These are phyloP conservation scores for Penicillium palitans DNA, from an alignment of 2,329 filamentous ascomycete genomes.

Conservation along the genomic window DNA sequence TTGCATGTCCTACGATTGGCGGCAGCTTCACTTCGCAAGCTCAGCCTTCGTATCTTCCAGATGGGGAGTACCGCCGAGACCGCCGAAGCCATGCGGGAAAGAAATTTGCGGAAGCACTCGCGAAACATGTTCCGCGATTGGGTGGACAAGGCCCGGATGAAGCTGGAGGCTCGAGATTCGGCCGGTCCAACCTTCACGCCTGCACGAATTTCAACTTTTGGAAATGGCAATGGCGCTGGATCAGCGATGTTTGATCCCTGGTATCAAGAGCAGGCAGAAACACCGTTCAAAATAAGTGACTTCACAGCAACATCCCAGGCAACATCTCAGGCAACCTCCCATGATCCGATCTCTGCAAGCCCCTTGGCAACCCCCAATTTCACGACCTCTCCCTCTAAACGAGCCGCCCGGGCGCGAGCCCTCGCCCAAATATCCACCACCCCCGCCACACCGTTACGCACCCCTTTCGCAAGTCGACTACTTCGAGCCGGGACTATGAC, in stretches of 20 bases:
- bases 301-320: constrained; percentile 26
- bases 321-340: constrained; percentile 25
- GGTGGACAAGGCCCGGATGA: constrained; percentile 47
- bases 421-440: constrained; percentile 48
- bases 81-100: constrained; percentile 53
- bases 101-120: constrained; percentile 57
- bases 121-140: constrained; percentile 58
- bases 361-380: constrained; percentile 45
- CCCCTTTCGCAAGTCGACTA: constrained; percentile 46
- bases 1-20: constrained; percentile 51
- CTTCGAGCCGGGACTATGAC: constrained; percentile 28
- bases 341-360: constrained; percentile 34
- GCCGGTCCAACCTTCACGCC: constrained; percentile 33
- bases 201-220: constrained; percentile 25
- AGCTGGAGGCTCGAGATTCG: constrained; percentile 33
- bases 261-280: constrained; percentile 34
- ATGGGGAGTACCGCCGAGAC: constrained; percentile 53
- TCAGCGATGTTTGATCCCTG: constrained; percentile 38
- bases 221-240: constrained; percentile 21
- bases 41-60: constrained; percentile 61
- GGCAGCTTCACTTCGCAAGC: constrained; percentile 52
- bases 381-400: constrained; percentile 48
- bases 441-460: constrained; percentile 45
- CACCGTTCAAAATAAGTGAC: constrained; percentile 41
- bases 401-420: constrained; percentile 45